phyloP scores from a whole-genome alignment of 768 basidiomycete species.

The Russula olivacea region DNA sequence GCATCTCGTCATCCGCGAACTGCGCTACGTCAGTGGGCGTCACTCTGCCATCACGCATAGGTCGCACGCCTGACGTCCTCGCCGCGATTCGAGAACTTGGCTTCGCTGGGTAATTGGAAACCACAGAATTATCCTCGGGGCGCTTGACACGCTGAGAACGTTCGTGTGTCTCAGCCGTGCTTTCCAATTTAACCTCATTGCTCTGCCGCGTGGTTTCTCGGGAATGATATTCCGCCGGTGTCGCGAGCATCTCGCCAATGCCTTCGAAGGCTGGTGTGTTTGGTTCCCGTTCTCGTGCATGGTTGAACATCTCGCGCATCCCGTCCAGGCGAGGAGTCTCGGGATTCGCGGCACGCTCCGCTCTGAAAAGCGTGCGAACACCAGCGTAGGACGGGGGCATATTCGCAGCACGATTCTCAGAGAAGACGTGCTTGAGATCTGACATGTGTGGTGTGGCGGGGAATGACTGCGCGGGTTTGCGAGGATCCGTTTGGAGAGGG shows the following conservation, averaged over 20 bases:
- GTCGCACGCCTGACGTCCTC: neutral
- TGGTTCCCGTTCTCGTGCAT: conserved; percentile 21
- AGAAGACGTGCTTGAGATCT: conserved; percentile 33
- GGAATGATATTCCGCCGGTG: conserved; percentile 28
- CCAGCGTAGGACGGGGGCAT: conserved; percentile 30
- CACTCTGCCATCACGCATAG: conserved; percentile 1
- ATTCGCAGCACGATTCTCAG: conserved; percentile 17
- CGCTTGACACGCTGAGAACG: neutral
- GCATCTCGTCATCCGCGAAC: conserved; percentile 19
- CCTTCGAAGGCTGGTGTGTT: conserved; percentile 30
- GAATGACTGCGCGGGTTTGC: conserved; percentile 3
- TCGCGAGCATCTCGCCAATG: conserved; percentile 31
- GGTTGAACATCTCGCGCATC: conserved; percentile 31
- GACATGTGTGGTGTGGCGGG: conserved; percentile 32
- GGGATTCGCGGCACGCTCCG: conserved; percentile 12
- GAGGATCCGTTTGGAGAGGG: conserved; percentile 7
- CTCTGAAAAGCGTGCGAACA: conserved; percentile 33
- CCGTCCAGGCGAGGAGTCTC: conserved; percentile 36
- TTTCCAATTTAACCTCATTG: conserved; percentile 15
- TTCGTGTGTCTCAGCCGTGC: conserved; percentile 12
- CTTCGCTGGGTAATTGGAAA: neutral
- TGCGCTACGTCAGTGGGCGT: conserved; percentile 14
- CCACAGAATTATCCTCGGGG: conserved; percentile 12
- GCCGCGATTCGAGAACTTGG: neutral
- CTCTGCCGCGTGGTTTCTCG: conserved; percentile 9